Evolutionary conservation across 257 asterid genomes (phyloP).

Genomic region (Thymus quinquecostatus): DNA sequence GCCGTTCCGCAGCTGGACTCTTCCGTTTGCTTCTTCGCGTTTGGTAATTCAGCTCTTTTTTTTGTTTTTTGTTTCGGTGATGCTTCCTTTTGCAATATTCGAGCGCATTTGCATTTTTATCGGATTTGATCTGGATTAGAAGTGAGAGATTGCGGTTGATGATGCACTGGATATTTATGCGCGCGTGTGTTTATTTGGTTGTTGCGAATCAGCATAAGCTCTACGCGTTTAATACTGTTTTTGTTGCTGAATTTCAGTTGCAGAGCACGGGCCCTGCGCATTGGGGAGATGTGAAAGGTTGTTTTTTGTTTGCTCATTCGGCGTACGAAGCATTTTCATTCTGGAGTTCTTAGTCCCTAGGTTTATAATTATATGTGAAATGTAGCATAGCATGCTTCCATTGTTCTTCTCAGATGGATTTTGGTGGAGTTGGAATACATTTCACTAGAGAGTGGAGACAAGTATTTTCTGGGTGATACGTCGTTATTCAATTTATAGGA

Average conservation of each 20-base stretch:
- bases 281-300: constrained; percentile 55
- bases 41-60: constrained; percentile 37
- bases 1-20: constrained; percentile 46
- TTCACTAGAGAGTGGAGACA: background rate
- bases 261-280: constrained; percentile 44
- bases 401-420: background rate
- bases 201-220: background rate
- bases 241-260: constrained; percentile 35
- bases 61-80: background rate
- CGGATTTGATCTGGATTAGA: background rate
- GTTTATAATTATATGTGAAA: background rate
- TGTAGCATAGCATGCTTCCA: constrained; percentile 1
- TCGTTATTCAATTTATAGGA: background rate
- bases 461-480: background rate
- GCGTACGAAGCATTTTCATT: background rate
- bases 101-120: constrained; percentile 4
- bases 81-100: background rate
- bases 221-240: background rate
- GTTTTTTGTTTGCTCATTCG: constrained; percentile 1
- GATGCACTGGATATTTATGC: background rate
- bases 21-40: constrained; percentile 44
- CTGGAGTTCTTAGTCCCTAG: background rate
- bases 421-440: constrained; percentile 4
- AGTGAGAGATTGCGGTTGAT: constrained; percentile 20
- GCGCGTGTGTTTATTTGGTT: background rate